These are phyloP conservation scores for Candida boidinii DNA, from an alignment of 805 yeast species.

Conservation along the genomic window DNA sequence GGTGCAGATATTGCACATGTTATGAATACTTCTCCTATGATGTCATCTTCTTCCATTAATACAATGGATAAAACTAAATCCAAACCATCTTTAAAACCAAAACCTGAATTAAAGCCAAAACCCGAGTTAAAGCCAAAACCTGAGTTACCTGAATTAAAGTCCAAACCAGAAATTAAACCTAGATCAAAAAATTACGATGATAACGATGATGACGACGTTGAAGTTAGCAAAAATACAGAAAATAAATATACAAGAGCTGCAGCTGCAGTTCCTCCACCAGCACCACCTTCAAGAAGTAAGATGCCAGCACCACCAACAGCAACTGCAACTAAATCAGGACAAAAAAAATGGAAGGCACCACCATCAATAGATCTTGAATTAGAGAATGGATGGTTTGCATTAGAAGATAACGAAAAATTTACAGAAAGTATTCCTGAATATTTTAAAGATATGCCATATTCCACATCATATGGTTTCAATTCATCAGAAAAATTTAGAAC, in stretches of 20 bases:
- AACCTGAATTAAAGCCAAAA: too few relatives aligned
- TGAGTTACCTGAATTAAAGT: too few relatives aligned
- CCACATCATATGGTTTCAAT: slow-evolving; percentile 20
- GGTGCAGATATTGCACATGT: too few relatives aligned
- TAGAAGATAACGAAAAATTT: slow-evolving; percentile 17
- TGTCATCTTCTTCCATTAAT: too few relatives aligned
- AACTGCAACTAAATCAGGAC: slow-evolving; percentile 9
- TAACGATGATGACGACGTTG: not conserved
- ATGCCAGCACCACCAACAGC: slow-evolving; percentile 16
- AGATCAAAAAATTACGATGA: too few relatives aligned
- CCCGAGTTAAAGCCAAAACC: too few relatives aligned
- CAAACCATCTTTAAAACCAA: too few relatives aligned
- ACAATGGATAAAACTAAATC: too few relatives aligned
- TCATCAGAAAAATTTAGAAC: slow-evolving; percentile 21
- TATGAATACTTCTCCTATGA: too few relatives aligned
- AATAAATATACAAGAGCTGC: not conserved
- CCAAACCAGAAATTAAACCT: too few relatives aligned
- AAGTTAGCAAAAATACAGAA: not conserved
- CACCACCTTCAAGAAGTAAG: slow-evolving; percentile 24
- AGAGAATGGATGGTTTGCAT: slow-evolving; percentile 37
- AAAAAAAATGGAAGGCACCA: slow-evolving; percentile 18
- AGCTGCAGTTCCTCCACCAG: slow-evolving; percentile 8
- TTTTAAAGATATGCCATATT: slow-evolving; percentile 28
- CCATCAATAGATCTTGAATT: slow-evolving; percentile 36
- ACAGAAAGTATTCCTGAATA: slow-evolving; percentile 26